Percentiles rank a stretch among this genome's conserved stretches.
phyloP scores from a whole-genome alignment of 2,329 filamentous ascomycete genomes.

The Ophiobolus disseminans region DNA sequence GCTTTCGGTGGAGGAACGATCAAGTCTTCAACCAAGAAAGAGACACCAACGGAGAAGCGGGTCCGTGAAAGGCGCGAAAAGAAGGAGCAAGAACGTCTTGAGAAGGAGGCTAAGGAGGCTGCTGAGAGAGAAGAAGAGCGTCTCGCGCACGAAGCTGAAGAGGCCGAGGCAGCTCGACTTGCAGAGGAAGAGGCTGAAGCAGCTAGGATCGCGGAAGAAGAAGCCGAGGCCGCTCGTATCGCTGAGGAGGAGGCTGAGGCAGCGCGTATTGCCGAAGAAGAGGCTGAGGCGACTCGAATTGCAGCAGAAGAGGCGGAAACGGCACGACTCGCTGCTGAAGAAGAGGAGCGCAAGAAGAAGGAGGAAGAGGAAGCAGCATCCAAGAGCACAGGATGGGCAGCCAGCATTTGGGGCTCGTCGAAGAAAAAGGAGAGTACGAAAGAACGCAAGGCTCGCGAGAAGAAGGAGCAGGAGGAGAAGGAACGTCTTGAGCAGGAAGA shows the following conservation, averaged over 20 bases:
- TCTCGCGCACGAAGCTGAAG: slow-evolving; percentile 36
- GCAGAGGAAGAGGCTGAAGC: slow-evolving; percentile 3
- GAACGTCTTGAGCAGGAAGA: slow-evolving; percentile 34
- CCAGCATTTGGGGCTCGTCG: slow-evolving; percentile 34
- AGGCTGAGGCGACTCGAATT: slow-evolving; percentile 21
- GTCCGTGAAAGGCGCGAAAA: slow-evolving; percentile 35
- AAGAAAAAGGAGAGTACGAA: slow-evolving; percentile 49
- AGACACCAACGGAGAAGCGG: slow-evolving; percentile 48
- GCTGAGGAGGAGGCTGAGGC: slow-evolving; percentile 27
- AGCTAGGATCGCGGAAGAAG: no score
- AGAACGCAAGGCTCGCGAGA: slow-evolving; percentile 40
- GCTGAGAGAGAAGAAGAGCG: slow-evolving; percentile 30
- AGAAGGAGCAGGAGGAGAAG: slow-evolving; percentile 42
- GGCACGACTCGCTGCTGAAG: slow-evolving; percentile 32
- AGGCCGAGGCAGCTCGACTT: slow-evolving; percentile 22
- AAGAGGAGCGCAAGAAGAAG: slow-evolving; percentile 18
- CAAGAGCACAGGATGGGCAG: slow-evolving; percentile 43
- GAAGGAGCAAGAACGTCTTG: slow-evolving; percentile 33
- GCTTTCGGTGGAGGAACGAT: no score
- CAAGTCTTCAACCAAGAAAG: slow-evolving; percentile 36
- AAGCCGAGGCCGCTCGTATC: not conserved
- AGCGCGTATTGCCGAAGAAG: slow-evolving; percentile 30
- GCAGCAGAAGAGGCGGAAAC: slow-evolving; percentile 27
- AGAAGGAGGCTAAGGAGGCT: slow-evolving; percentile 46
- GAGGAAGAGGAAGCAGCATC: slow-evolving; percentile 24